These are phyloP conservation scores for Penicillium sp. DNA, from an alignment of 2,329 filamentous ascomycete genomes.

Conservation along the genomic window DNA sequence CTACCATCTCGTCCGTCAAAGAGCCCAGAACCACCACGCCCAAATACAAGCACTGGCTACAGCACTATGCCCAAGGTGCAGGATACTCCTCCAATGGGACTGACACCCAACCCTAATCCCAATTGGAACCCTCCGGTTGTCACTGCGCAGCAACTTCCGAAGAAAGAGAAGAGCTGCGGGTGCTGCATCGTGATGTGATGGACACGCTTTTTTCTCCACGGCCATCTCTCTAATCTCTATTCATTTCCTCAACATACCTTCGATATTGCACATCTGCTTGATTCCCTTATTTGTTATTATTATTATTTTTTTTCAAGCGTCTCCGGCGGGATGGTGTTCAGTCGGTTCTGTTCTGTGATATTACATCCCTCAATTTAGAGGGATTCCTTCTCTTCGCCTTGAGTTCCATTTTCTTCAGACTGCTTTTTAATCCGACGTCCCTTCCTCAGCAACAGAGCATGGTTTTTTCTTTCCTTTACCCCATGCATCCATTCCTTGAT, in stretches of 20 bases:
- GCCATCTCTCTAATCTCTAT: slow-evolving; percentile 17
- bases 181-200: slow-evolving; percentile 74
- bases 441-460: slow-evolving; percentile 14
- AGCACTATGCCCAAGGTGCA: slow-evolving; percentile 51
- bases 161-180: slow-evolving; percentile 57
- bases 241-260: slow-evolving; percentile 17
- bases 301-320: slow-evolving; percentile 15
- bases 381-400: not conserved
- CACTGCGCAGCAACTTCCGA: slow-evolving; percentile 54
- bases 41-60: slow-evolving; percentile 50
- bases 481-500: slow-evolving; percentile 19
- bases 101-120: slow-evolving; percentile 39
- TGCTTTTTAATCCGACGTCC: slow-evolving; percentile 15
- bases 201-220: slow-evolving; percentile 3
- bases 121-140: slow-evolving; percentile 48
- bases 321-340: slow-evolving; percentile 22
- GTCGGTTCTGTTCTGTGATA: slow-evolving; percentile 15
- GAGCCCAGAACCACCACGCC: slow-evolving; percentile 34
- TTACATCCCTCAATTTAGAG: slow-evolving; percentile 6
- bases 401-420: slow-evolving; percentile 1
- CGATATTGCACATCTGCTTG: slow-evolving; percentile 13
- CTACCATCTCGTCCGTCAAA: slow-evolving; percentile 28
- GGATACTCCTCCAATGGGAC: slow-evolving; percentile 36
- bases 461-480: slow-evolving; percentile 3
- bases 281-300: slow-evolving; percentile 15